A percentile compares a stretch with the other conserved stretches of the same genome.
Evolutionary conservation across 139 green algal species (phyloP).

Genomic region (Klebsormidium nitens): DNA sequence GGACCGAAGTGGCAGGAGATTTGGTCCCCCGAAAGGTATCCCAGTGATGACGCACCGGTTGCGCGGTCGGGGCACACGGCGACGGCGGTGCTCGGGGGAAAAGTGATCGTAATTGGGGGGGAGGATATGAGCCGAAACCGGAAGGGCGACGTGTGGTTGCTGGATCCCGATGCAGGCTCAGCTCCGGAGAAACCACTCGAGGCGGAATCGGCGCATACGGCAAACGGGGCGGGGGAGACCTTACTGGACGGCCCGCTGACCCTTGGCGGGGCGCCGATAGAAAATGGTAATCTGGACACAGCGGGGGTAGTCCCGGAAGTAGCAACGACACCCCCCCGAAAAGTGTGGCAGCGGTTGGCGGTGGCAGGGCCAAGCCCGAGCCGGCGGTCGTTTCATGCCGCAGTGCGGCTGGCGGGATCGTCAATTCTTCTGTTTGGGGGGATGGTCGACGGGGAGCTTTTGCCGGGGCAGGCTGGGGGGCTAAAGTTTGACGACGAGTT

Average conservation of each 20-base stretch:
- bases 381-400: conserved; percentile 22
- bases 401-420: conserved; percentile 10
- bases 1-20: conserved; percentile 12
- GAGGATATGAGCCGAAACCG: conserved; percentile 21
- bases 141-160: conserved; percentile 25
- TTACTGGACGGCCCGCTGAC: not conserved
- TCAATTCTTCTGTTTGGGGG: conserved; percentile 23
- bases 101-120: conserved; percentile 23
- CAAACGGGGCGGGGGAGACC: not conserved
- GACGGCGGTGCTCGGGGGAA: conserved; percentile 20
- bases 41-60: too few relatives aligned
- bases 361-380: conserved; percentile 4
- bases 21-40: not conserved
- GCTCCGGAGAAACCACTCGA: too few relatives aligned
- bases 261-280: not conserved
- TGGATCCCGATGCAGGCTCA: too few relatives aligned
- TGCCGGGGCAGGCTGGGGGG: not conserved
- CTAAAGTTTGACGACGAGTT: conserved; percentile 30
- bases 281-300: conserved; percentile 3
- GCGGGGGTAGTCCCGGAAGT: not conserved
- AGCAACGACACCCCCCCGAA: not conserved
- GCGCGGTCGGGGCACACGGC: conserved; percentile 22
- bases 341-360: conserved; percentile 4
- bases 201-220: not conserved
- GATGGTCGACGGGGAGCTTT: conserved; percentile 27